Evolutionary conservation across 1,284 basidiomycete genomes (phyloP), one percentile per base, ranked within the genome.

Genomic region (Rhodotorula sp.): DNA sequence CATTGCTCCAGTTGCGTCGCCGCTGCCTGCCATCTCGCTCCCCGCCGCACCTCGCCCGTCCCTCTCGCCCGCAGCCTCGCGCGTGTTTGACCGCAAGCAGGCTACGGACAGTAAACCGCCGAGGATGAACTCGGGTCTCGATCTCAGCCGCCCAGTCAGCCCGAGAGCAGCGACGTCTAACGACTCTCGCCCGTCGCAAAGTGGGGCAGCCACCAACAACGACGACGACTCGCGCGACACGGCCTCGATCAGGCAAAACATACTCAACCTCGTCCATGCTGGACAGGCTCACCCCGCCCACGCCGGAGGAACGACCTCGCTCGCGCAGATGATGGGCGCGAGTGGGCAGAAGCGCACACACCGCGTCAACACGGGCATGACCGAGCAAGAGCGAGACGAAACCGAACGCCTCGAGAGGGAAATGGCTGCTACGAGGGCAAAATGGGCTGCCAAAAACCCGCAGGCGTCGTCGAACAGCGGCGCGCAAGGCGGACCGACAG

Each of bases 241-340:
- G 8, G 67, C 69, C 12, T 72, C 72, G 6, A 67, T 69, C 20
- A 68, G 73, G 5, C 62, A 68, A 18, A 76, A 76, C 66, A 76
- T 76, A 59, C 31, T 54, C 15, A 34, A 52, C 43, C 75, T 76
- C 64, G 68, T 72, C 56, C 21, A 39, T 1, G 15, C 58, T 3
- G 64, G 72, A 23, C 62, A 68, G 34, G 20, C 31, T 51, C 31
- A n/a, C 31, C 34, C 18, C 21, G n/a, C 29, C 23, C 7, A 3
- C 18, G 15, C 15, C 6, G 51, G 49, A 2, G 29, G 43, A 1
- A 39, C 63, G 10, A 39, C 66, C 16, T 74, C 75, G 1, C 68
- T 76, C 49, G 72, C 75, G 8, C 61, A 63, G 52, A 70, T 76
- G 68, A 74, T 76, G 72, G 73, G 75, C 46, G 73, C 72, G 18